Percentiles rank a stretch among this genome's conserved stretches.
These are phyloP conservation scores for Venturia asperata DNA, from an alignment of 2,329 filamentous ascomycete species.

Conservation along the genomic window DNA sequence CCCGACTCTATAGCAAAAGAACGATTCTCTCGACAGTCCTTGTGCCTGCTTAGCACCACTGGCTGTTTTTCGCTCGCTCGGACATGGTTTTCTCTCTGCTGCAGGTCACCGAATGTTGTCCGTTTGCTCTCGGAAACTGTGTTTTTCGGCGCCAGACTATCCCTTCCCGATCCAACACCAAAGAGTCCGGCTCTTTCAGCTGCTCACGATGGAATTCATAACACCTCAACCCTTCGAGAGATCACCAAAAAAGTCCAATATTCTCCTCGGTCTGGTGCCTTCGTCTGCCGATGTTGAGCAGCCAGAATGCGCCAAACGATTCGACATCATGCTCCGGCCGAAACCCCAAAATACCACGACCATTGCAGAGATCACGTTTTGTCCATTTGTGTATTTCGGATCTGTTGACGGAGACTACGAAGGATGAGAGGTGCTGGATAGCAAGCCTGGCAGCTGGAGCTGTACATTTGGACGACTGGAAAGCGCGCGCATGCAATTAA, in stretches of 20 bases:
- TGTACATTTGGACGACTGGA: not conserved
- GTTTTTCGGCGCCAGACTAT: conserved; percentile 4
- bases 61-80: conserved; percentile 5
- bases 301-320: not conserved
- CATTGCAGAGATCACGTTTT: not conserved
- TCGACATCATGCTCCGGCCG: not conserved
- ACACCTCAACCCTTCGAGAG: not conserved
- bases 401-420: no score
- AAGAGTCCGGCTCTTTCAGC: not conserved
- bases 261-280: not conserved
- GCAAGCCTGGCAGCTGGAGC: not conserved
- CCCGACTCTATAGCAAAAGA: conserved; percentile 65
- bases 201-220: not conserved
- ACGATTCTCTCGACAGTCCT: conserved; percentile 18
- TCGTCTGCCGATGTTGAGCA: not conserved
- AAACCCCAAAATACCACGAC: not conserved
- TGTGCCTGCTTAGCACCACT: conserved; percentile 12
- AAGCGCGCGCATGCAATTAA: not conserved
- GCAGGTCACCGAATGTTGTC: conserved; percentile 3
- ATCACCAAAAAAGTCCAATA: not conserved
- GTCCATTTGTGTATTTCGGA: not conserved
- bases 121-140: conserved; percentile 13
- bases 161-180: not conserved
- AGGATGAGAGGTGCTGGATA: not conserved
- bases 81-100: conserved; percentile 11